Percentiles rank a stretch among this genome's conserved stretches.
Conservation (phyloP, 805 yeast species). For the Pichia kluyveri region DNA sequence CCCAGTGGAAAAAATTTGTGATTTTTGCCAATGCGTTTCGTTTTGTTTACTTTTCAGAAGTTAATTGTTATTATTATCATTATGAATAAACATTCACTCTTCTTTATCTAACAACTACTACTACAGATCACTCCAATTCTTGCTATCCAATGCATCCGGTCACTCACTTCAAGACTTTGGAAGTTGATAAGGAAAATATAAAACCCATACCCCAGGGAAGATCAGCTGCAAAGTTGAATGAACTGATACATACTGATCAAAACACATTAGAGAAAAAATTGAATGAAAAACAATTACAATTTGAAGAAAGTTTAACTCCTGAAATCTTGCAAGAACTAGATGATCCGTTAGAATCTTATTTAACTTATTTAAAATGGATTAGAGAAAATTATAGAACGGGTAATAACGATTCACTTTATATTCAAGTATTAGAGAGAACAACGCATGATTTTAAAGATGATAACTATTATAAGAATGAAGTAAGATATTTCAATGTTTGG, state of each 20-base stretch:
- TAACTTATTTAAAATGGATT: slow-evolving; percentile 74
- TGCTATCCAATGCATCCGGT: neutral
- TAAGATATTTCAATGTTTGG: slow-evolving; percentile 77
- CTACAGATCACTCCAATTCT: neutral
- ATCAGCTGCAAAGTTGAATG: slow-evolving; percentile 49
- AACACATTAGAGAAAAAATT: slow-evolving; percentile 26
- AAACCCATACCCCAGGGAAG: slow-evolving; percentile 60
- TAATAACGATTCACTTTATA: slow-evolving; percentile 53
- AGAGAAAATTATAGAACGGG: slow-evolving; percentile 55
- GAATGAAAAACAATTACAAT: slow-evolving; percentile 16
- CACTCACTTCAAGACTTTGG: slow-evolving; percentile 30
- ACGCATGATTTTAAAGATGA: slow-evolving; percentile 60
- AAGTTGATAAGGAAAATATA: slow-evolving; percentile 69
- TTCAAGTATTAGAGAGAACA: slow-evolving; percentile 60
- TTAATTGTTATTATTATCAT: no score
- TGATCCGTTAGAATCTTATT: slow-evolving; percentile 71
- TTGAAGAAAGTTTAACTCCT: slow-evolving; percentile 40
- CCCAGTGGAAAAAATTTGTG: no score
- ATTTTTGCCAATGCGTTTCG: neutral
- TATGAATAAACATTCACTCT: neutral
- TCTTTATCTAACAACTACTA: neutral
- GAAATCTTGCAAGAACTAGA: slow-evolving; percentile 49
- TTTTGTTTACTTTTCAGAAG: neutral
- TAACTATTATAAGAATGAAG: slow-evolving; percentile 67
- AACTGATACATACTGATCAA: slow-evolving; percentile 28